phyloP scores from a whole-genome alignment of 306 rosid species.

The Trifolium repens region DNA sequence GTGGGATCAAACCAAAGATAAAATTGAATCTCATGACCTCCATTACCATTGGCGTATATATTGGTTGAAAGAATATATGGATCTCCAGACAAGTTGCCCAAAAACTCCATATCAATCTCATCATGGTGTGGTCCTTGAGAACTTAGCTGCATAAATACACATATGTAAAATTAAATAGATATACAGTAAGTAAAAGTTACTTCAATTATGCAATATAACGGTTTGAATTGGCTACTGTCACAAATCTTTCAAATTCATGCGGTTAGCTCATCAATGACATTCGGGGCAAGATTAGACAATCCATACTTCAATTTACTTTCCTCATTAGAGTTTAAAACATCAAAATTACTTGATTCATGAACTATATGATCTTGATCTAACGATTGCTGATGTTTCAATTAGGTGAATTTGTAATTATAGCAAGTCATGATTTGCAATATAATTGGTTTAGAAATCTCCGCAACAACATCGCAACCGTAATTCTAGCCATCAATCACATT shows the following conservation, averaged over 20 bases:
- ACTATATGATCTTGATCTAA: background rate
- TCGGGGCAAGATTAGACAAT: background rate
- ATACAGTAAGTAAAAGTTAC: background rate
- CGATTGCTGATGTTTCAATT: too few relatives aligned
- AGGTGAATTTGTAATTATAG: background rate
- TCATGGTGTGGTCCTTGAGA: conserved; percentile 51
- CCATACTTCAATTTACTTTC: background rate
- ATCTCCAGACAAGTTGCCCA: conserved; percentile 50
- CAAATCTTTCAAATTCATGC: background rate
- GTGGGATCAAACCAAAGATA: conserved; percentile 63
- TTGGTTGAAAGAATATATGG: conserved; percentile 55
- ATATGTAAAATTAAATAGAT: background rate
- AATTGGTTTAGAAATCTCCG: background rate
- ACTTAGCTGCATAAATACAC: conserved; percentile 45
- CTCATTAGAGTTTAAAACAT: background rate
- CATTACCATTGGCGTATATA: conserved; percentile 48
- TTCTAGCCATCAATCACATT: too few relatives aligned
- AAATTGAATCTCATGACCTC: conserved; percentile 50
- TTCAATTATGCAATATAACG: background rate
- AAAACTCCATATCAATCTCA: conserved; percentile 55
- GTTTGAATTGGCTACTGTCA: too few relatives aligned
- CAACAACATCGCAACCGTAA: too few relatives aligned
- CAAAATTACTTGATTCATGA: background rate
- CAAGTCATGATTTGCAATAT: background rate
- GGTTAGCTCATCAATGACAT: background rate